Base-by-base conservation (phyloP, 1,139 yeast genomes). In the Meyerozyma elateridarum region DNA sequence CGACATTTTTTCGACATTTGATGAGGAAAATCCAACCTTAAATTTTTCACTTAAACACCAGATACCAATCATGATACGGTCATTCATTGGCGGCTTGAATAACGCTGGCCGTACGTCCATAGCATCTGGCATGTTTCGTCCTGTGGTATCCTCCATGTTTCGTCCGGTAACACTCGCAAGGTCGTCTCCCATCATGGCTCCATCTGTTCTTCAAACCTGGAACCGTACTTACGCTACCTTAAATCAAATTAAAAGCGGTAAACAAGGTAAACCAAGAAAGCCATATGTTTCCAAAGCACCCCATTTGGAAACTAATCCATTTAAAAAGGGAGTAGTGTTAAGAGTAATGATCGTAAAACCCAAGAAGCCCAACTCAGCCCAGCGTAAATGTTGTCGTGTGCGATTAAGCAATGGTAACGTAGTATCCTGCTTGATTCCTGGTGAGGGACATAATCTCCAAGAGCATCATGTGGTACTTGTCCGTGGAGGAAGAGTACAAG, bases 361-460 rank as follows among this genome's bases (percentile, higher is more conserved):
- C 30, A 91, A 91, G 69, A 93, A 93, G 56, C 99, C 99, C 30
- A 93, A 93, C 64, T 91, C 97, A 30, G 96, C 99, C 12, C 91
- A 88, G 61, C 76, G 99, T 63, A 93, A 93, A 59, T 95, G 95
- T 35, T 88, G 95, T 46, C 82, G 97, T 67, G 98, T 93, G 18
- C 75, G 96, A 59, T 71, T 93, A 40, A 77, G 95, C 13, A 91
- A 85, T 51, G 98, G 98, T 20, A 82, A 80, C 45, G 81, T 85
- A 32, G 75, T 91, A 13, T 81, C 94, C 33, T 96, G 96, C 3
- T 88, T 89, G 56, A 91, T 93, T 38, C 96, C 97, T 8, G 99
- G 99, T 36, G 97, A 91, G 54, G 98, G 99, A 15, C 98, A 93
- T 60, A 91, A 91, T 52, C 91, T 94, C 26, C 97, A 91, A 64